Percentiles rank a stretch among this genome's conserved stretches.
Conservation (phyloP, 192 early-diverging fungal species). For the Oehlia diaphana region DNA sequence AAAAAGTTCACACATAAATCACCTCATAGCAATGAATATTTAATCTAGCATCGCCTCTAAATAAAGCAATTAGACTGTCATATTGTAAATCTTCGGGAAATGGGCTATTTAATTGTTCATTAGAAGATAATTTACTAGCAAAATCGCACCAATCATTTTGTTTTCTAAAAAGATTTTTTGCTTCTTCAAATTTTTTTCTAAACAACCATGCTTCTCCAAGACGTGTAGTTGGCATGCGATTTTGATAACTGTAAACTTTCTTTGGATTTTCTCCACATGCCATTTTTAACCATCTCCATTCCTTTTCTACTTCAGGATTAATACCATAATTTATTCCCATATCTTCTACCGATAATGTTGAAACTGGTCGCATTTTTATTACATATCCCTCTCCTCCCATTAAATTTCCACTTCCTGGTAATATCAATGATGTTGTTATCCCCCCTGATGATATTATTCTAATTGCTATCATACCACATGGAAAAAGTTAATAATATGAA, state of each 20-base stretch:
- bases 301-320: constrained; percentile 33
- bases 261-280: constrained; percentile 84
- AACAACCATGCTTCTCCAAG: constrained; percentile 70
- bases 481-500: not conserved
- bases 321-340: constrained; percentile 63
- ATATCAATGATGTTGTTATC: constrained; percentile 68
- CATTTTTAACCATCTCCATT: constrained; percentile 79
- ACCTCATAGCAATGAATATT: constrained; percentile 75
- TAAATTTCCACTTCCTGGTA: constrained; percentile 74
- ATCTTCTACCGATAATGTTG: constrained; percentile 59
- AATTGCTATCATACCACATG: constrained; percentile 36
- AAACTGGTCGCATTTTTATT: constrained; percentile 60
- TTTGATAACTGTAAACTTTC: constrained; percentile 19
- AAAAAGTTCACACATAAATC: not conserved
- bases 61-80: constrained; percentile 63
- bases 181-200: constrained; percentile 58
- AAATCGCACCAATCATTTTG: constrained; percentile 68
- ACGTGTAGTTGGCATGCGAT: constrained; percentile 42
- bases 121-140: constrained; percentile 24
- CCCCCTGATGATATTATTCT: constrained; percentile 65
- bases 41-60: constrained; percentile 67
- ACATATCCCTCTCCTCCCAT: constrained; percentile 78
- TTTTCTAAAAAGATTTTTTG: constrained; percentile 38
- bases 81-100: constrained; percentile 63
- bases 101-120: constrained; percentile 44